Conservation (phyloP, 2,329 filamentous ascomycete species). For the Hypomyces rosellus region DNA sequence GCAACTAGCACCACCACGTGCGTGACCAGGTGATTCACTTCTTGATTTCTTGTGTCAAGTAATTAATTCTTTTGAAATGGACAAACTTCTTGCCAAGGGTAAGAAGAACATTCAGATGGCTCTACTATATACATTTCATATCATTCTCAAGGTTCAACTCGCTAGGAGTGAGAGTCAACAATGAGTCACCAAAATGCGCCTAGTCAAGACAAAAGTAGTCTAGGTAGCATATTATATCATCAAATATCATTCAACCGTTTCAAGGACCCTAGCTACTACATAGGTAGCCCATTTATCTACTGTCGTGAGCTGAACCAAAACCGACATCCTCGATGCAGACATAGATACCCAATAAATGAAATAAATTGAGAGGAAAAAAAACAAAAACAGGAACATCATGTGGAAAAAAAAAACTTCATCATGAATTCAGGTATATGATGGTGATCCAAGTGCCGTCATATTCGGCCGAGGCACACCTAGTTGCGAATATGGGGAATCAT, state of each 20-base stretch:
- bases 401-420: conserved; percentile 9
- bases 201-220: too few relatives aligned
- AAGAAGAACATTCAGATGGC: too few relatives aligned
- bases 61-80: too few relatives aligned
- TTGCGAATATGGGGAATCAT: conserved; percentile 34
- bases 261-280: background rate
- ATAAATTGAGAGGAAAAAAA: background rate
- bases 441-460: conserved; percentile 25
- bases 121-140: too few relatives aligned
- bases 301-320: background rate
- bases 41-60: background rate
- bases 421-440: conserved; percentile 31
- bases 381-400: conserved; percentile 11
- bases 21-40: background rate
- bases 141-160: too few relatives aligned
- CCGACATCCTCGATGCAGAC: background rate
- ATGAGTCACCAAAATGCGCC: too few relatives aligned
- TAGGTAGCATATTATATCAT: background rate
- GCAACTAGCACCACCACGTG: background rate
- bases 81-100: too few relatives aligned
- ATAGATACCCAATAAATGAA: conserved; percentile 9
- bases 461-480: conserved; percentile 24
- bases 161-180: too few relatives aligned
- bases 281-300: background rate
- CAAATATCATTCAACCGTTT: background rate